These are phyloP conservation scores for Populus hybrid DNA, from an alignment of 441 rosid species.

Conservation along the genomic window DNA sequence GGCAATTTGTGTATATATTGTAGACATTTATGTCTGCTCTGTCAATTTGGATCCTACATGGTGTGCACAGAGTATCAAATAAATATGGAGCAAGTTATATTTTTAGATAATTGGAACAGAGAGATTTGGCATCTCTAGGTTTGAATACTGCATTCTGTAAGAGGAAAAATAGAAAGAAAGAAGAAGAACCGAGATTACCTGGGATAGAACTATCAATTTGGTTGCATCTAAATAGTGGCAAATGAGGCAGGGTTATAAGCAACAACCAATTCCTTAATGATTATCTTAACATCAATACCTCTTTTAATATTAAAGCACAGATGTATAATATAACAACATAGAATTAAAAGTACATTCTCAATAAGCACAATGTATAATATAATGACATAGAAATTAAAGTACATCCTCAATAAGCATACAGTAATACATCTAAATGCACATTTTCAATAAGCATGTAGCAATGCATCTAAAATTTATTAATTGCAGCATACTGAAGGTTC, in stretches of 20 bases:
- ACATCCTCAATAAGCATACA: background rate
- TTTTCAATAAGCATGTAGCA: background rate
- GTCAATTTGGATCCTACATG: background rate
- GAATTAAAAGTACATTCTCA: background rate
- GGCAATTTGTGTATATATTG: background rate
- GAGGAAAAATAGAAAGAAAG: too few relatives aligned
- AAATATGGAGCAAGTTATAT: background rate
- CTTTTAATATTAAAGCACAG: background rate
- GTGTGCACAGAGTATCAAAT: background rate
- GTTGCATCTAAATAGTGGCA: background rate
- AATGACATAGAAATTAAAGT: background rate
- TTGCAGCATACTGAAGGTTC: background rate
- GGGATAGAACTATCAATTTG: background rate
- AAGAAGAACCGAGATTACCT: too few relatives aligned
- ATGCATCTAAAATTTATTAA: background rate
- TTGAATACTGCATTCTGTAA: background rate
- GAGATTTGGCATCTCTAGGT: background rate
- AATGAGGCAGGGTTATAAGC: background rate
- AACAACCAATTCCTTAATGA: background rate
- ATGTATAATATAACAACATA: background rate
- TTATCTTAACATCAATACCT: background rate
- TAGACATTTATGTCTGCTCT: background rate
- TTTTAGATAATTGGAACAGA: background rate
- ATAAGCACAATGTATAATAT: too few relatives aligned
- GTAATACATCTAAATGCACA: background rate